Evolutionary conservation across 2,329 filamentous ascomycete species (phyloP).

Genomic region (Fusarium sp.): DNA sequence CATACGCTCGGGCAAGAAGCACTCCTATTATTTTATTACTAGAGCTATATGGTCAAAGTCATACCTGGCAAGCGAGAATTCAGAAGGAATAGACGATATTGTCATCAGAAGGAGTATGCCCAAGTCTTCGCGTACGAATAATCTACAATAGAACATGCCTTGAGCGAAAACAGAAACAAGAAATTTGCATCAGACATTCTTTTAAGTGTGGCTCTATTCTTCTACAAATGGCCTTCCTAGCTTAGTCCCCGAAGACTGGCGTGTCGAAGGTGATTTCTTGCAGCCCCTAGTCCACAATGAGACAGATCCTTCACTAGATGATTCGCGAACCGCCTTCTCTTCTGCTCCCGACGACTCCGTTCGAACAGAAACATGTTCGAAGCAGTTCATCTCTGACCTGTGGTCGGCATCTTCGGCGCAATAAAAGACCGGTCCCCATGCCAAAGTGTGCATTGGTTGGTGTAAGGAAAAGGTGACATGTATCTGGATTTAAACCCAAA

Average conservation of each 20-base stretch:
- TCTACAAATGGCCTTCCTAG: neutral
- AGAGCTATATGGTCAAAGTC: too few relatives aligned
- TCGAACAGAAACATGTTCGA: constrained; percentile 57
- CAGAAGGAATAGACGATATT: too few relatives aligned
- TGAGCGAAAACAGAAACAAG: too few relatives aligned
- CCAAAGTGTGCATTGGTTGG: constrained; percentile 68
- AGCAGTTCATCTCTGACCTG: constrained; percentile 68
- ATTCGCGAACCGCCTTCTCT: constrained; percentile 13
- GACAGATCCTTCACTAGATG: constrained; percentile 24
- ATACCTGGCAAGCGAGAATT: too few relatives aligned
- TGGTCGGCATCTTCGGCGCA: constrained; percentile 73
- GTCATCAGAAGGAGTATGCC: too few relatives aligned
- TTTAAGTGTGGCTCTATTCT: too few relatives aligned
- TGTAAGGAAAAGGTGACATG: constrained; percentile 68
- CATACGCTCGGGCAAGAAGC: too few relatives aligned
- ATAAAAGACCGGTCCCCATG: constrained; percentile 71
- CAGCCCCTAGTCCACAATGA: constrained; percentile 19
- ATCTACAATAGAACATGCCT: too few relatives aligned
- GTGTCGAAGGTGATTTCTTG: constrained; percentile 12
- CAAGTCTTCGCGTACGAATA: too few relatives aligned
- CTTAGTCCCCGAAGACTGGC: neutral
- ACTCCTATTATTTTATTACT: too few relatives aligned
- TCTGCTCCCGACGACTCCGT: neutral
- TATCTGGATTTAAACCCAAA: constrained; percentile 42
- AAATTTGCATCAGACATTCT: too few relatives aligned